These are phyloP conservation scores for Pulveroboletus sp. DNA, from an alignment of 768 basidiomycete genomes.

Conservation along the genomic window DNA sequence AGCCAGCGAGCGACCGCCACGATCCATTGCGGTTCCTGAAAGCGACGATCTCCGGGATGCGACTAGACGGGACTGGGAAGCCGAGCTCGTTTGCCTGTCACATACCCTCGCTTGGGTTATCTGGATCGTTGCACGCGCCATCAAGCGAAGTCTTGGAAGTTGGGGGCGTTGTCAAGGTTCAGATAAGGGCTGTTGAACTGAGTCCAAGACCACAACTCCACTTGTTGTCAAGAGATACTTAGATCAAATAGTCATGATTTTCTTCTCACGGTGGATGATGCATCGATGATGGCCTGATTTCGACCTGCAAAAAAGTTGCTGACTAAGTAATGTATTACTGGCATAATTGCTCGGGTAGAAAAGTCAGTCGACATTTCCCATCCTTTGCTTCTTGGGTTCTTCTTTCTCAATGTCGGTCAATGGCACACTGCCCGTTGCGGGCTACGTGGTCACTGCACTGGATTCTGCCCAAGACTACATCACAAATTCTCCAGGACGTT, in stretches of 20 bases:
- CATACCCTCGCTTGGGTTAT: slow-evolving; percentile 25
- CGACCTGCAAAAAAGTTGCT: slow-evolving; percentile 5
- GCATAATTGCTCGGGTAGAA: slow-evolving; percentile 1
- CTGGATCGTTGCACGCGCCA: slow-evolving; percentile 13
- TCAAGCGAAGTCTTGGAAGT: slow-evolving; percentile 13
- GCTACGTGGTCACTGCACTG: slow-evolving; percentile 24
- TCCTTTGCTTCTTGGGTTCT: not conserved
- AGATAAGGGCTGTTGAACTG: slow-evolving; percentile 26
- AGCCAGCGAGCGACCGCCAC: slow-evolving; percentile 11
- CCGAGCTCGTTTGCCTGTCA: slow-evolving; percentile 19
- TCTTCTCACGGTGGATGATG: too few relatives aligned
- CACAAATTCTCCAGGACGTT: slow-evolving; percentile 21
- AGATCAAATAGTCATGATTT: not conserved
- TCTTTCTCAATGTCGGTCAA: slow-evolving; percentile 26
- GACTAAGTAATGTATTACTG: slow-evolving; percentile 19
- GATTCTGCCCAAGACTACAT: slow-evolving; percentile 20
- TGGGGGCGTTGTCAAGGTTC: slow-evolving; percentile 27
- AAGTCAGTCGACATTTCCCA: slow-evolving; percentile 1
- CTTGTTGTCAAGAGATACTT: slow-evolving; percentile 13
- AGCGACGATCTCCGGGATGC: slow-evolving; percentile 22
- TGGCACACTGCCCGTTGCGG: slow-evolving; percentile 17
- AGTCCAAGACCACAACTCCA: slow-evolving; percentile 29
- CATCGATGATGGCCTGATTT: slow-evolving; percentile 24
- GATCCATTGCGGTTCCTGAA: slow-evolving; percentile 29
- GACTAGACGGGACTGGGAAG: slow-evolving; percentile 11